Evolutionary conservation across 257 asterid genomes (phyloP), one percentile per base, ranked within the genome.

Genomic region (Hygrophila difformis): DNA sequence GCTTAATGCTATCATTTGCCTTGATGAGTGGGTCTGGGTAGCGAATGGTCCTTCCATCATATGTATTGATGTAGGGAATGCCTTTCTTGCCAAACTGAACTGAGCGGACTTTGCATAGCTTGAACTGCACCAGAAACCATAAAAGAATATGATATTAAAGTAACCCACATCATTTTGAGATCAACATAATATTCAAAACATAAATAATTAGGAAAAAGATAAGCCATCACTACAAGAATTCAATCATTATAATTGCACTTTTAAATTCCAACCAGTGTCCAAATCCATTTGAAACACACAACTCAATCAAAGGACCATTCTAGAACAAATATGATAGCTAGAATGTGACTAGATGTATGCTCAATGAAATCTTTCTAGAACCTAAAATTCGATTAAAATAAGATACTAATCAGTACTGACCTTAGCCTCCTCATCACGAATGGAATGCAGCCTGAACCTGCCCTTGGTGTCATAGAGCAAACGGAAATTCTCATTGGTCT

Each of bases 401-500:
- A n/a, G n/a, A n/a, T n/a, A n/a, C n/a, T n/a, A n/a, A n/a, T n/a
- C n/a, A n/a, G n/a, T n/a, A 20, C 44, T 18, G 0, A 73, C 80
- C 80, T 73, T 73, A 12, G 80, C 61, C 33, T 73, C 80, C 44
- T 73, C 80, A 33, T 73, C 80, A 14, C 80, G 51, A 51, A 73
- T 44, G 2, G 57, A 57, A 53, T 68, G 74, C 26, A 68, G 56
- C 45, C 74, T 31, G 70, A 68, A 68, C n/a, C 74, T 53, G 4
- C 74, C 74, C 67, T 68, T 68, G 70, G 74, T 62, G 39, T 67
- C 74, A 47, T 67, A 28, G 49, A 72, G 70, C 18, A 72, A 70
- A 57, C 79, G 76, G 70, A 73, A 73, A 33, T 65, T 68, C 65
- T 68, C 80, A 50, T 73, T 68, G 51, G 80, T 73, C 60, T 73